A percentile compares a stretch with the other conserved stretches of the same genome.
These are phyloP conservation scores for Ustilago tritici DNA, from an alignment of 1,284 basidiomycete genomes.

Conservation along the genomic window DNA sequence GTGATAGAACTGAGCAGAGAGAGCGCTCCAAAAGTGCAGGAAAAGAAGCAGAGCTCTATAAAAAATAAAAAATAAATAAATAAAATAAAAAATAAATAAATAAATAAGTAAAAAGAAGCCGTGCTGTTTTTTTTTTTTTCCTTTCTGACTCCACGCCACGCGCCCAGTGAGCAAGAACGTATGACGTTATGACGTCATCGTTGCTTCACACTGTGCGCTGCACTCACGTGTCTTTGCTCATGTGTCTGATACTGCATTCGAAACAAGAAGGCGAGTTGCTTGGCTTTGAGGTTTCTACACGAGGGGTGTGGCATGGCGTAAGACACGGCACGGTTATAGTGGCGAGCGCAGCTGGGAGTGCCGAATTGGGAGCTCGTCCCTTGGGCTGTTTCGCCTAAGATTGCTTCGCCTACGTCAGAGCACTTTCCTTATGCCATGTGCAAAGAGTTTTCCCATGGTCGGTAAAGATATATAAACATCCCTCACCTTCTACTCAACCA, in stretches of 20 bases:
- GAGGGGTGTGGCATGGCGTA: not conserved
- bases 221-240: too few relatives aligned
- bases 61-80: not conserved
- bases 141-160: not conserved
- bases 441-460: not conserved
- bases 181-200: conserved; percentile 44
- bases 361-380: not conserved
- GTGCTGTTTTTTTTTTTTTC: too few relatives aligned
- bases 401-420: conserved; percentile 6
- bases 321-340: not conserved
- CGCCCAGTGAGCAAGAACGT: not conserved
- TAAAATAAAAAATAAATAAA: conserved; percentile 25
- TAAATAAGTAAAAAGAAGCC: conserved; percentile 15
- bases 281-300: too few relatives aligned
- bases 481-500: not conserved
- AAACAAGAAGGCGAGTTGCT: too few relatives aligned
- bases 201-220: not conserved
- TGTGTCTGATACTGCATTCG: too few relatives aligned
- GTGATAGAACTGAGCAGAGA: not conserved
- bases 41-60: not conserved
- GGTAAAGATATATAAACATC: conserved; percentile 8
- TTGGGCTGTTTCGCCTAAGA: conserved; percentile 5
- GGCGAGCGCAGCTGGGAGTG: not conserved
- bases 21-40: not conserved
- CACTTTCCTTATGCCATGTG: not conserved